Base-by-base conservation (phyloP, 345 rosid genomes). In the Garcia nutans region DNA sequence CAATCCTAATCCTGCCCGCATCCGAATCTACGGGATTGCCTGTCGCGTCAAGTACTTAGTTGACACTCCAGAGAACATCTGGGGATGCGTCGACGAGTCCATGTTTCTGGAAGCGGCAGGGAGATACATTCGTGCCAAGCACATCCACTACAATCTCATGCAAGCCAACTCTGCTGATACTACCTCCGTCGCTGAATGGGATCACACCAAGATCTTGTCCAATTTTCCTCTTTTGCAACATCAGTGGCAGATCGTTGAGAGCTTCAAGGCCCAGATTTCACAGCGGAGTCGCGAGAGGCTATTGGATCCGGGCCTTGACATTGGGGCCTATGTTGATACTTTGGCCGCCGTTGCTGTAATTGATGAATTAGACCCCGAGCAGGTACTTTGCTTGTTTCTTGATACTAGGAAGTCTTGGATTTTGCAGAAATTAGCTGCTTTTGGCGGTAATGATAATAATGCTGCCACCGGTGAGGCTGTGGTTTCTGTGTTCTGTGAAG, bases 231-330 rank as follows among this genome's bases (percentile, higher is more conserved):
- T 96, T 11, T 78, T 96, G 74, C 97, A 93, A 80, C 98, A 96
- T 76, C 99, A 96, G 81, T 96, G 97, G 92, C 97, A 90, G 92
- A 93, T 93, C 61, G 98, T 93, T 41, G 99, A 93, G 91, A 84
- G 97, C 82, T 96, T 96, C 69, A 93, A 93, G 82, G 82, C 84
- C 59, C 99, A 96, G 93, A 93, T 96, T 80, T 92, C 99, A 7
- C 97, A 92, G 88, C 88, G 97, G 78, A 87, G 97, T 55, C 97
- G 85, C 23, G 99, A 96, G 77, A 81, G 98, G 81, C 82, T 96
- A 80, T 71, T 92, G 66, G 98, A 92, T 86, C 84, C 85, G 1
- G 97, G 87, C 19, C 84, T 91, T 22, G 83, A 71, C 42, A 22
- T 96, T 4, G 90, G 80, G 10, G 91, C 87, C 58, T 96, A 92